These are phyloP conservation scores for Argentina anserina DNA, from an alignment of 306 rosid genomes.

Conservation along the genomic window DNA sequence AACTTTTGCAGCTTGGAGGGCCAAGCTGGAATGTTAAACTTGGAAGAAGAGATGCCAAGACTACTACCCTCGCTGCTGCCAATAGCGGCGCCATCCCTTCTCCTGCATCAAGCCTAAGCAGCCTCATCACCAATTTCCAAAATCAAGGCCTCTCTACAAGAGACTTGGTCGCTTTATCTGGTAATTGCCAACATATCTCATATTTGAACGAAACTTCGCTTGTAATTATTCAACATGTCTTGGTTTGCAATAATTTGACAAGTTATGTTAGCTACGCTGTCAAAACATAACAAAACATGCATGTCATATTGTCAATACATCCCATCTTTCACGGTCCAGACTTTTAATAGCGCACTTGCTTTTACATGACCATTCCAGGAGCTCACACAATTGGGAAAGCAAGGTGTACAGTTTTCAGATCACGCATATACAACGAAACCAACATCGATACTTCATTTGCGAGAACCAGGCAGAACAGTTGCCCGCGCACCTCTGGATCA, in stretches of 20 bases:
- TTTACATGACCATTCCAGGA: constrained; percentile 31
- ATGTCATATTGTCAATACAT: neutral
- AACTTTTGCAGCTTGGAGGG: constrained; percentile 66
- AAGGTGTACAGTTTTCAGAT: constrained; percentile 54
- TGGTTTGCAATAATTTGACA: neutral
- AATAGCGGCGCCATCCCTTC: constrained; percentile 63
- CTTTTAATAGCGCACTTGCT: neutral
- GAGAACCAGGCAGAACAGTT: constrained; percentile 26
- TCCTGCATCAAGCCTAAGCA: constrained; percentile 36
- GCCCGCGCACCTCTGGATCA: constrained; percentile 41
- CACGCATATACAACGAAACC: constrained; percentile 45
- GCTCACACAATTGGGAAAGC: constrained; percentile 77
- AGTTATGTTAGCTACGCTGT: neutral
- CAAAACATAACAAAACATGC: neutral
- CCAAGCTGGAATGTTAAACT: constrained; percentile 67
- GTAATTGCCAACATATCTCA: constrained; percentile 26
- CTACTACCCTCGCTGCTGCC: constrained; percentile 54
- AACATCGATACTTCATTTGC: constrained; percentile 62
- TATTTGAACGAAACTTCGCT: neutral
- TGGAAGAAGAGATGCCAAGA: constrained; percentile 85
- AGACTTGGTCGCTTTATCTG: constrained; percentile 88
- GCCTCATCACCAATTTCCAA: constrained; percentile 40
- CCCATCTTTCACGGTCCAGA: neutral
- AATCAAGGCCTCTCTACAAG: constrained; percentile 52
- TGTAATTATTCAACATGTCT: neutral